Base-by-base conservation (phyloP, 305 asterid species). In the Petunia hybrid region DNA sequence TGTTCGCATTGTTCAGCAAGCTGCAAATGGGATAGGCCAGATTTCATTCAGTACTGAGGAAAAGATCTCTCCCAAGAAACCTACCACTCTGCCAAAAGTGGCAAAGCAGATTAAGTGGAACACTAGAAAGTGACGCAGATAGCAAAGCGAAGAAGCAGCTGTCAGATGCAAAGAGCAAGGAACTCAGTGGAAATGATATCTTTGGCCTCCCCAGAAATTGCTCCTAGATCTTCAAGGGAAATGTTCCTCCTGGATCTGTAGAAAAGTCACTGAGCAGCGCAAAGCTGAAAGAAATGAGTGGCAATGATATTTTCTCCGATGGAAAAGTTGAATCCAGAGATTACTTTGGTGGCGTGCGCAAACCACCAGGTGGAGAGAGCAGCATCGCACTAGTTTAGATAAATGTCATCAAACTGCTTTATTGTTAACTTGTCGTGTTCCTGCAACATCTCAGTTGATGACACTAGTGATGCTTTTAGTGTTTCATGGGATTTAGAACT, bases 1-100 rank as follows among this genome's bases (percentile, higher is more conserved):
- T 16, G 97, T 95, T 73, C 97, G 97, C 59, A 93, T 95, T 2
- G 97, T 95, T 83, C 98, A 95, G 99, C 99, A 94, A 89, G 94
- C 94, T 87, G 91, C 97, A 77, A 91, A 83, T 82, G 98, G 98
- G 46, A 91, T 94, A 84, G 91, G 99, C 86, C 99, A 95, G 91
- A 95, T 95, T 74, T 94, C 97, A 57, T 95, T 95, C 84, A 86
- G 97, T 80, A 91, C 93, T 1, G 97, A 94, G 48, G 99, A 95
- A 85, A 88, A 43, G 73, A 70, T 94, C 80, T 95, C 99, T 69
- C 98, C 97, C 4, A 93, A 92, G 89, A 95, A 92, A 86, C 98
- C 98, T 4, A 84, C 90, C 71, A 89, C 91, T 77, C 74, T 94
- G 74, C 87, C 99, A 38, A 98, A 95, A 91, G 93, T 94, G n/a